Evolutionary conservation across 306 rosid genomes (phyloP).

Genomic region (Gastrolobium bilobum): DNA sequence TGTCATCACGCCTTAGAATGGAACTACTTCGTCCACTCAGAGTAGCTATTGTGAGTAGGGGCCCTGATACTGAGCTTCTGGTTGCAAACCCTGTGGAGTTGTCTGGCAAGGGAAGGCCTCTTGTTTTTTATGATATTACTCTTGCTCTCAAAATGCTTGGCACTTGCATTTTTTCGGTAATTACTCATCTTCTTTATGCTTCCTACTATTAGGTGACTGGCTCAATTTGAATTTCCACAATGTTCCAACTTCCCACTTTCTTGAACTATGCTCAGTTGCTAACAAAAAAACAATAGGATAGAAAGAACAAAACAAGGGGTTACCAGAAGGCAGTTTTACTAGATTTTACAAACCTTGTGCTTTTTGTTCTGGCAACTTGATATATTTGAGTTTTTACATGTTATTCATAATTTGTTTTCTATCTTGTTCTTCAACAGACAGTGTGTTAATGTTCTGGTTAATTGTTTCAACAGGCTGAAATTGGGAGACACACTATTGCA

Average conservation of each 20-base stretch:
- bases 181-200: slow-evolving; percentile 45
- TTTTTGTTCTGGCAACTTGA: slow-evolving; percentile 28
- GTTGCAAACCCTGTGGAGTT: slow-evolving; percentile 95
- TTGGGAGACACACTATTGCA: slow-evolving; percentile 75
- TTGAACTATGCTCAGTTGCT: slow-evolving; percentile 15
- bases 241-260: neutral
- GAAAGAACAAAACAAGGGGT: neutral
- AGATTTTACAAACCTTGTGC: neutral
- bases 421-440: slow-evolving; percentile 8
- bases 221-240: neutral
- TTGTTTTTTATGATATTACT: slow-evolving; percentile 86
- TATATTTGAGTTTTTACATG: slow-evolving; percentile 11
- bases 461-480: slow-evolving; percentile 73
- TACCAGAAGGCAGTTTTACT: neutral
- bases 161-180: slow-evolving; percentile 87
- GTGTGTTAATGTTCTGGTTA: slow-evolving; percentile 16
- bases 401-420: neutral
- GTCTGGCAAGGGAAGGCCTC: slow-evolving; percentile 95
- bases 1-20: slow-evolving; percentile 71
- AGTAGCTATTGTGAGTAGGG: slow-evolving; percentile 80
- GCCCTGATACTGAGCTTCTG: slow-evolving; percentile 89
- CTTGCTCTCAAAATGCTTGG: slow-evolving; percentile 82
- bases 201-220: slow-evolving; percentile 12
- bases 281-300: neutral
- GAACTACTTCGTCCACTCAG: slow-evolving; percentile 89